Evolutionary conservation across 164 flowering plant species (phyloP), one percentile per base, ranked within the genome.

Genomic region (Euptelea pleiosperma): DNA sequence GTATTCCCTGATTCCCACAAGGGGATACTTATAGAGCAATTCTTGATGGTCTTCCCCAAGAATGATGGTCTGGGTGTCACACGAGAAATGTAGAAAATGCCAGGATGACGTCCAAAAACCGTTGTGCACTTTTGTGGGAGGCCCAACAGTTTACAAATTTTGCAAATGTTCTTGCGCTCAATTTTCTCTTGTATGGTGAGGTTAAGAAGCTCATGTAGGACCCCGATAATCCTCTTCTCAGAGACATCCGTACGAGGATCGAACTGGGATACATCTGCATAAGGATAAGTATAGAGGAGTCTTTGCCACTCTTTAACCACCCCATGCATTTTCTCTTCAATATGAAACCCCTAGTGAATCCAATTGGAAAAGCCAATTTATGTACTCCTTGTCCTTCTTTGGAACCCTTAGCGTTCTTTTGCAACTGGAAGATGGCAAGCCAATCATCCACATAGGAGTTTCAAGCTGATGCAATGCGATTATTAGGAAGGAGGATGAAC

Each of bases 221-320:
- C 81, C n/a, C 89, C 96, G 16, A 91, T 91, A 31, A 76, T 80
- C 49, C 96, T 73, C 75, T 91, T 88, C 71, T 91, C 98, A 25
- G 98, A 84, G 8, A 73, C 83, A 77, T 88, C 96, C 3, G 98
- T 91, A 14, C 96, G 82, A 6, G 87, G 78, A 77, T 91, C 98
- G 73, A 91, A 79, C 73, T 74, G 84, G 1, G 85, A 81, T 18
- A 84, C 71, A 66, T 84, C 83, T 4, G 52, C 51, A 54, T 91
- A 91, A 18, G 98, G 97, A 51, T 88, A 84, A 49, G 94, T 91
- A 43, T 88, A 88, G 16, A 94, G 98, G 30, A 91, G 82, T 37
- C 21, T 80, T 65, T 91, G 98, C 96, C 98, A 88, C 65, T 91
- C 98, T 48, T 67, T 52, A 91, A 72, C 98, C 98, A 91, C 39